Base-by-base conservation (phyloP, 345 rosid genomes). In the Camelina laxa region DNA sequence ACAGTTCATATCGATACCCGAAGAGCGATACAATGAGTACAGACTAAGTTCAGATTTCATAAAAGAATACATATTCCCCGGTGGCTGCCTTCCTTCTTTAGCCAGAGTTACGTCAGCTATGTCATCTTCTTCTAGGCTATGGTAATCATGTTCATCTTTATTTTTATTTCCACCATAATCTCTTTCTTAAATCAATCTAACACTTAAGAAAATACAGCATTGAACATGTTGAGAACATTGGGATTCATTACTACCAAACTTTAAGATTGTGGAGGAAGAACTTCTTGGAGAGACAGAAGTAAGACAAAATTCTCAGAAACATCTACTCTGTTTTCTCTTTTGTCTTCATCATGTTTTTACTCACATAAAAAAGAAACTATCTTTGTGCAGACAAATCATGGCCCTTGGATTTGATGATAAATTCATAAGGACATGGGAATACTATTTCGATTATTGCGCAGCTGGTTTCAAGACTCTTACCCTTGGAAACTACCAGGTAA, bases 41-140 rank as follows among this genome's bases (percentile, higher is more conserved):
- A 85, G 97, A 75, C 77, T 66, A 54, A 86, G 84, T 79, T 89
- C 96, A 22, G 92, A 81, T 70, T 93, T 91, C 58, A 88, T 93
- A 35, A 91, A 79, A 75, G 97, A 93, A 79, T 91, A 91, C 66
- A 93, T 93, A 62, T 93, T 89, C 78, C 98, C 97, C 0, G 92
- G 93, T 14, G 91, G 85, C 59, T 89, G 93, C 70, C 69, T 89
- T 80, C 96, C 97, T 80, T 88, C 98, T 11, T 75, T 93, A 54
- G 79, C 84, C 38, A 87, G 96, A 60, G 75, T 89, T 78, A 87
- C 92, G 45, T 71, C 92, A 33, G 93, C 93, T 53, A 89, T 89
- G 96, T 71, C 83, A 36, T 69, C 87, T 62, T 47, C 93, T 2
- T 87, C 98, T 0, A 81, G 85, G 78, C 87, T 93, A 56, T 85